Percentiles rank a stretch among this genome's conserved stretches.
These are phyloP conservation scores for Lentinula novae-zelandiae DNA, from an alignment of 1,284 basidiomycete genomes.

Conservation along the genomic window DNA sequence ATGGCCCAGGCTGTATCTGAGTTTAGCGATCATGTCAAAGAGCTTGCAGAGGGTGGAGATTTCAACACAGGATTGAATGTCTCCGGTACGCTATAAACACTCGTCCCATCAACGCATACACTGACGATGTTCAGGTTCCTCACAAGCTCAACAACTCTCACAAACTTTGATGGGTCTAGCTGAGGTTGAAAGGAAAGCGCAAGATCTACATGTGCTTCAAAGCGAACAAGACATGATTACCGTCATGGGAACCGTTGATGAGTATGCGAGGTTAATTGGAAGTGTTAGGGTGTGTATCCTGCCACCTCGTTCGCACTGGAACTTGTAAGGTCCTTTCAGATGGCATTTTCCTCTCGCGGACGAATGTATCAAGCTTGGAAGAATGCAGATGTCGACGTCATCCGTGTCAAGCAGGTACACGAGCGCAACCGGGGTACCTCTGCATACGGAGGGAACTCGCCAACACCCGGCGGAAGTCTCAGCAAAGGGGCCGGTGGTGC, in stretches of 20 bases:
- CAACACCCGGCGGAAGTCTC: not conserved
- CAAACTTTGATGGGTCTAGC: conserved; percentile 65
- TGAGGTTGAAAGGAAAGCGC: conserved; percentile 69
- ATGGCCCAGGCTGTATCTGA: conserved; percentile 65
- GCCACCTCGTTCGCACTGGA: not conserved
- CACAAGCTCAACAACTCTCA: conserved; percentile 48
- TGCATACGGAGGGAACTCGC: conserved; percentile 4
- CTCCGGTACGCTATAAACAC: not conserved
- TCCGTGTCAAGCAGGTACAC: conserved; percentile 69
- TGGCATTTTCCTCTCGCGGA: conserved; percentile 84
- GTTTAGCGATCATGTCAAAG: conserved; percentile 64
- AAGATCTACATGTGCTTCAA: conserved; percentile 68
- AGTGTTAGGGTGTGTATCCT: conserved; percentile 73
- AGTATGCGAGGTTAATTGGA: conserved; percentile 89
- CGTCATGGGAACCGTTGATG: conserved; percentile 81
- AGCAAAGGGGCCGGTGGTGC: conserved; percentile 4
- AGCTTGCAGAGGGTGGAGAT: conserved; percentile 21
- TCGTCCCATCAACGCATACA: not conserved
- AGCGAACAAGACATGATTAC: conserved; percentile 77
- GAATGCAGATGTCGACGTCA: conserved; percentile 70
- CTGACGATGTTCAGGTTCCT: not conserved
- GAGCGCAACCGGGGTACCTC: conserved; percentile 67
- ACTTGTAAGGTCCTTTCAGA: conserved; percentile 26
- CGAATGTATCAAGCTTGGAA: conserved; percentile 83
- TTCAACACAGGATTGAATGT: conserved; percentile 3